Base-by-base conservation (phyloP, 1,284 basidiomycete species). In the Austroboletus novae-zelandiae region DNA sequence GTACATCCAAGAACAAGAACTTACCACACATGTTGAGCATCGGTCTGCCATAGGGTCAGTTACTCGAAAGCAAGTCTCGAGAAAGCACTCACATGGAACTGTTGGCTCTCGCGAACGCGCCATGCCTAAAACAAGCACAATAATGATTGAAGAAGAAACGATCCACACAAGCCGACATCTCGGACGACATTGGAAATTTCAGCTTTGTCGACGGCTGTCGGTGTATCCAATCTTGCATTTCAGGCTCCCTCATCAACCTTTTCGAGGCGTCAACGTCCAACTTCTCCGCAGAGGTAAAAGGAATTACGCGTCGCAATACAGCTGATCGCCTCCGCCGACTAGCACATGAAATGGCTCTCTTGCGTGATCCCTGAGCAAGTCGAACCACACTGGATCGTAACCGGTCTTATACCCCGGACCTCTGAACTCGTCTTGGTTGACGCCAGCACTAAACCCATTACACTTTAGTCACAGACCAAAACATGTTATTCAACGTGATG, bases 351-450 rank as follows among this genome's bases (percentile, higher is more conserved):
- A 96, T 0, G 95, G 94, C 53, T 77, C 74, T 58, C 83, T 77
- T 2, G 79, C 76, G 62, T 99, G 96, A 58, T 89, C 85, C 39
- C 79, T 73, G 29, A 99, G 78, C 37, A 98, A 70, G 69, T 99
- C 95, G 58, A 86, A 79, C 96, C 96, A 99, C 9, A 98, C 83
- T 10, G 91, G 92, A 67, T 94, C 92, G 62, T 90, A 94, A 0
- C 92, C 88, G 47, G 73, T 83, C 54, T 78, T 80, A 66, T 83
- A 91, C 0, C 88, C 83, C 23, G 86, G 81, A 41, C 89, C 80
- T 53, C 79, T 76, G 70, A 91, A 91, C 51, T 89, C 85, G 57
- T 90, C 88, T 48, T 82, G 80, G 60, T 91, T 90, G 18, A 91
- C 77, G 35, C 89, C 89, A 11, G 87, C 76, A 45, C 85, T 88